Evolutionary conservation across 2,329 filamentous ascomycete species (phyloP).

Genomic region (Fusarium transvaalense): DNA sequence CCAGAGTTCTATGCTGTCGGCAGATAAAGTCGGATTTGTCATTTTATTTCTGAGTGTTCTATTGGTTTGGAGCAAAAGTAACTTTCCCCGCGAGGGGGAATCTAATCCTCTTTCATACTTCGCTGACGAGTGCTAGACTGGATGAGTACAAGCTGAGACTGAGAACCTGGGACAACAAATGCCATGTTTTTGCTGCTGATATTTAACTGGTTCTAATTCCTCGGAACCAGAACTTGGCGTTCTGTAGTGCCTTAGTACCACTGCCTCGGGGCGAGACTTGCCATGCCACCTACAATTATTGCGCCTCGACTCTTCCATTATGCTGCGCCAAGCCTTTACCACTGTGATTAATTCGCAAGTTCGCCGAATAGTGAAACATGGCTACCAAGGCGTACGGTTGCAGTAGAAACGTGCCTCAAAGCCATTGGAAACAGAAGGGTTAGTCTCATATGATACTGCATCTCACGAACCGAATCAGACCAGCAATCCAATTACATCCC

Average conservation of each 20-base stretch:
- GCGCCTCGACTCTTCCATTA: background rate
- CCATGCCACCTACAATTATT: background rate
- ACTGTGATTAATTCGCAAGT: background rate
- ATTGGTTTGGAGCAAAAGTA: background rate
- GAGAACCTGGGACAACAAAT: background rate
- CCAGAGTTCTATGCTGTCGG: conserved; percentile 3
- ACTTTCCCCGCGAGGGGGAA: background rate
- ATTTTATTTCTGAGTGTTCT: background rate
- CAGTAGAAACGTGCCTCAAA: background rate
- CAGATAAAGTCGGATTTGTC: conserved; percentile 10
- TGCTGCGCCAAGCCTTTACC: background rate
- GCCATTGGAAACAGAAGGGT: background rate
- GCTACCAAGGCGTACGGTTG: background rate
- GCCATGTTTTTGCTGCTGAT: background rate
- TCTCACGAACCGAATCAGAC: background rate
- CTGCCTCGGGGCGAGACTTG: background rate
- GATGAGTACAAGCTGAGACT: conserved; percentile 1
- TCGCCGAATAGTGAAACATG: background rate
- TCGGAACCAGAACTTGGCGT: conserved; percentile 3
- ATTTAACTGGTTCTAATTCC: conserved; percentile 16
- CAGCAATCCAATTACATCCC: background rate
- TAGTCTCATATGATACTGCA: background rate
- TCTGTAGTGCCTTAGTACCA: background rate
- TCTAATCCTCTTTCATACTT: background rate
- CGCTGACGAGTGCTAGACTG: background rate